A percentile compares a stretch with the other conserved stretches of the same genome.
Evolutionary conservation across 352 stramenopile genomes (phyloP).

Genomic region (Phytophthora idaei): DNA sequence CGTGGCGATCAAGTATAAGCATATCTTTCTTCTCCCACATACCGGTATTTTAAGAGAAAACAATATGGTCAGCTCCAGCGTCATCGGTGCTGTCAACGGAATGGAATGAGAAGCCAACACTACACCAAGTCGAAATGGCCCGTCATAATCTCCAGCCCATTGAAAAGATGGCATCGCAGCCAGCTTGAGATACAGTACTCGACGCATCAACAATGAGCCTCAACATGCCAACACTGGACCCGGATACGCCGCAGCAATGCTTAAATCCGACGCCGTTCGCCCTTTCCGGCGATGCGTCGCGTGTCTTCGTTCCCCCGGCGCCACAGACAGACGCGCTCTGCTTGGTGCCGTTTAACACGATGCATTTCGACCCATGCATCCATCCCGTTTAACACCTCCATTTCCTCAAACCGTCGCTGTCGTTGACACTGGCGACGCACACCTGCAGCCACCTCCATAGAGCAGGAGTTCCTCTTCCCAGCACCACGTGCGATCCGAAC

Average conservation of each 20-base stretch:
- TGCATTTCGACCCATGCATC: too few relatives aligned
- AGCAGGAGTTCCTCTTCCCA: not conserved
- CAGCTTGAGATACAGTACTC: not conserved
- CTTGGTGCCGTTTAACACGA: constrained; percentile 16
- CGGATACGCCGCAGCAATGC: not conserved
- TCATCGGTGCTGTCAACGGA: too few relatives aligned
- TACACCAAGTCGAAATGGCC: too few relatives aligned
- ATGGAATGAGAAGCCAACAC: too few relatives aligned
- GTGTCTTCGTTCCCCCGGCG: constrained; percentile 21
- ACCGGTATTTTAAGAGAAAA: too few relatives aligned
- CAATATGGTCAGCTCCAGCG: too few relatives aligned
- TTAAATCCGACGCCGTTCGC: too few relatives aligned
- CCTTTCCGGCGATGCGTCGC: constrained; percentile 15
- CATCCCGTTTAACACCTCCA: constrained; percentile 4
- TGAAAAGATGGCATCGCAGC: not conserved
- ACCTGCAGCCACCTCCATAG: not conserved
- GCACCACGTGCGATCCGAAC: not conserved
- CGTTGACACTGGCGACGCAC: not conserved
- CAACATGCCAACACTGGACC: not conserved
- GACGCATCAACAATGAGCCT: not conserved
- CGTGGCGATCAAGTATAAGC: too few relatives aligned
- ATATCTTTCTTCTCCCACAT: too few relatives aligned
- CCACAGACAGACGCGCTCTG: constrained; percentile 18
- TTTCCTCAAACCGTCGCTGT: not conserved
- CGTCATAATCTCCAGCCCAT: not conserved